These are phyloP conservation scores for Solanum ossicruentum DNA, from an alignment of 257 asterid genomes.

Conservation along the genomic window DNA sequence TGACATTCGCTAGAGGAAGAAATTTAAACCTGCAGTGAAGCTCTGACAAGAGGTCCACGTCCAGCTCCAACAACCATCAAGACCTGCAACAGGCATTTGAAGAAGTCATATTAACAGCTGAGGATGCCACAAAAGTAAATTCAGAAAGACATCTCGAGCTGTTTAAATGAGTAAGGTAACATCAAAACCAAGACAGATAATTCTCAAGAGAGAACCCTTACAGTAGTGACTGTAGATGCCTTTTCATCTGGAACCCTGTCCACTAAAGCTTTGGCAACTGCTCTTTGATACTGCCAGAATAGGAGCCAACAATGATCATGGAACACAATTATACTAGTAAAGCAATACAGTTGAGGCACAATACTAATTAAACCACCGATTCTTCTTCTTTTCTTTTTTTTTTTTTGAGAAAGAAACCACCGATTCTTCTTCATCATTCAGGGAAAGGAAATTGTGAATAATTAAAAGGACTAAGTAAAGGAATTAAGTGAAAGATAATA, in stretches of 20 bases:
- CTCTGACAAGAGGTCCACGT: slow-evolving; percentile 98
- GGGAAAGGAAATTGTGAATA: not conserved
- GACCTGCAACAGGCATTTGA: slow-evolving; percentile 34
- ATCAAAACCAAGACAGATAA: not conserved
- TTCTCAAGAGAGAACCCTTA: slow-evolving; percentile 17
- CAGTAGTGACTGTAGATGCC: slow-evolving; percentile 62
- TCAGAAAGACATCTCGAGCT: not conserved
- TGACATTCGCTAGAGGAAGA: slow-evolving; percentile 1
- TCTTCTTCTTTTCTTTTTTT: not conserved
- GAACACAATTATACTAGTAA: not conserved
- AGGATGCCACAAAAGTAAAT: not conserved
- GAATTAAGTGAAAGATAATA: not conserved
- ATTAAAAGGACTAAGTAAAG: not conserved
- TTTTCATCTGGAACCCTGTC: slow-evolving; percentile 84
- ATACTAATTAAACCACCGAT: not conserved
- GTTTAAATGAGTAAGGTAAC: not conserved
- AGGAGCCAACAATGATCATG: not conserved
- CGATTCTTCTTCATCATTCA: not conserved
- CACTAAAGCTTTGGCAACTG: slow-evolving; percentile 83
- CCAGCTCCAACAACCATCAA: slow-evolving; percentile 99
- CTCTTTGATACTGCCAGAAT: slow-evolving; percentile 77
- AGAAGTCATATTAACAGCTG: not conserved
- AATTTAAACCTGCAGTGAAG: slow-evolving; percentile 68
- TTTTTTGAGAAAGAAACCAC: not conserved
- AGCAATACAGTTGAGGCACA: not conserved